Conservation (phyloP, 2,329 filamentous ascomycete genomes). For the Aspergillus sp. region DNA sequence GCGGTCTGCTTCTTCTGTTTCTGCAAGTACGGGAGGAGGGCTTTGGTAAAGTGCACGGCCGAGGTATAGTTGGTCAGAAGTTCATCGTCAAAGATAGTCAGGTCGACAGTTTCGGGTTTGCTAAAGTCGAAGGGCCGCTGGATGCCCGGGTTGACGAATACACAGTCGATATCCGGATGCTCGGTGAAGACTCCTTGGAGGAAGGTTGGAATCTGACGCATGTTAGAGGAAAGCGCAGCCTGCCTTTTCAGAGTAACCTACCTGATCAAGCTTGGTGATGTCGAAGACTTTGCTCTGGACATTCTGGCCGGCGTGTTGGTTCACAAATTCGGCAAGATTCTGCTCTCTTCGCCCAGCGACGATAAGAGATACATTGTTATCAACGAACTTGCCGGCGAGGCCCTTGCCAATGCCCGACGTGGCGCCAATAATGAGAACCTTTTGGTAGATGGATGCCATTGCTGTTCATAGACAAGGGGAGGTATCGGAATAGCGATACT, state of each 20-base stretch:
- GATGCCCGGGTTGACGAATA: constrained; percentile 60
- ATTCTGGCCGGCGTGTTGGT: constrained; percentile 52
- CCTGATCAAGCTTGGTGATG: constrained; percentile 54
- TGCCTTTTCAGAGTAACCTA: constrained; percentile 25
- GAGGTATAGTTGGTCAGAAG: constrained; percentile 58
- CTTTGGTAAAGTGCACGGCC: constrained; percentile 54
- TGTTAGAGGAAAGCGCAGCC: not conserved
- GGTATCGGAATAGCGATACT: not conserved
- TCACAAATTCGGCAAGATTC: constrained; percentile 54
- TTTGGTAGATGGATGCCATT: constrained; percentile 2
- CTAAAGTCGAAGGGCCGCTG: constrained; percentile 56
- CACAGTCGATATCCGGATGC: constrained; percentile 57
- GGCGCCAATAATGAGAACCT: constrained; percentile 5
- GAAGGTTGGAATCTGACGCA: constrained; percentile 24
- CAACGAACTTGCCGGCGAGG: not conserved
- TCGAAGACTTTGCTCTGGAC: constrained; percentile 54
- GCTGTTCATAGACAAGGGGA: not conserved
- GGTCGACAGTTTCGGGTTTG: constrained; percentile 53
- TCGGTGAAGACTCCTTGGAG: constrained; percentile 38
- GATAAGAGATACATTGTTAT: not conserved
- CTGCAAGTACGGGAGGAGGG: constrained; percentile 56
- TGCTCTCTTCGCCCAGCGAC: constrained; percentile 37
- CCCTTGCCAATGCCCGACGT: constrained; percentile 7
- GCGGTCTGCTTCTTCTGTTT: constrained; percentile 48
- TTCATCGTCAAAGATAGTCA: constrained; percentile 50